Evolutionary conservation across 129 eudicot genomes (phyloP).

Genomic region (Flaveria linearis): DNA sequence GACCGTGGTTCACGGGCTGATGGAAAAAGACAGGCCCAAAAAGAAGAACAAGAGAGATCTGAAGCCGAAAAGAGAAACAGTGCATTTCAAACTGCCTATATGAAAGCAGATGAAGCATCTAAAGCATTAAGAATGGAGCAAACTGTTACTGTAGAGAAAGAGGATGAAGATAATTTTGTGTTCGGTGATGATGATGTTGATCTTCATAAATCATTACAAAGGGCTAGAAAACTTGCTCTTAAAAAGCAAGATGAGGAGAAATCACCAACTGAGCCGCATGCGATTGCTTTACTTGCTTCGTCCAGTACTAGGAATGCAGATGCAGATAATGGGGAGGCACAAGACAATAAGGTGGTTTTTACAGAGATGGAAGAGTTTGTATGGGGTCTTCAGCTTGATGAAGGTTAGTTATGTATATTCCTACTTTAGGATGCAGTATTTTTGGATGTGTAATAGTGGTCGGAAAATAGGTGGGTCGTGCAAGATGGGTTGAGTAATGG

Average conservation of each 20-base stretch:
- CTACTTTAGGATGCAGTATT: not conserved
- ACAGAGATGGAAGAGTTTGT: constrained; percentile 99
- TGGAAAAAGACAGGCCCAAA: constrained; percentile 60
- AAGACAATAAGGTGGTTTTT: constrained; percentile 81
- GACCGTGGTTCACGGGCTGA: constrained; percentile 94
- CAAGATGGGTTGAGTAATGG: not conserved
- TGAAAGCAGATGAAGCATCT: constrained; percentile 92
- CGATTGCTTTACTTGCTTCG: constrained; percentile 62
- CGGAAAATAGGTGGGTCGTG: constrained; percentile 2
- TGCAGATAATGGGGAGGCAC: constrained; percentile 47
- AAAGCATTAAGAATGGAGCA: constrained; percentile 65
- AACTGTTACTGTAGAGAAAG: constrained; percentile 35
- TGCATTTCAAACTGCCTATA: constrained; percentile 75
- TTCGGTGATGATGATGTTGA: constrained; percentile 94
- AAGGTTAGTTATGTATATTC: constrained; percentile 45
- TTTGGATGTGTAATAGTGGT: not conserved
- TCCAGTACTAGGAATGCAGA: constrained; percentile 40
- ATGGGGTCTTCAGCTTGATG: constrained; percentile 95
- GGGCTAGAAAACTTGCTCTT: constrained; percentile 84
- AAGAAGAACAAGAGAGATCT: constrained; percentile 73
- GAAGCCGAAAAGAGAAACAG: constrained; percentile 74
- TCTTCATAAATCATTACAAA: constrained; percentile 69
- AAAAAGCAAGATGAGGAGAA: constrained; percentile 50
- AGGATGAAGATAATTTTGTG: constrained; percentile 65
- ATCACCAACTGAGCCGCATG: constrained; percentile 44